Base-by-base conservation (phyloP, 2,329 filamentous ascomycete species). In the Seiridium unicorne region DNA sequence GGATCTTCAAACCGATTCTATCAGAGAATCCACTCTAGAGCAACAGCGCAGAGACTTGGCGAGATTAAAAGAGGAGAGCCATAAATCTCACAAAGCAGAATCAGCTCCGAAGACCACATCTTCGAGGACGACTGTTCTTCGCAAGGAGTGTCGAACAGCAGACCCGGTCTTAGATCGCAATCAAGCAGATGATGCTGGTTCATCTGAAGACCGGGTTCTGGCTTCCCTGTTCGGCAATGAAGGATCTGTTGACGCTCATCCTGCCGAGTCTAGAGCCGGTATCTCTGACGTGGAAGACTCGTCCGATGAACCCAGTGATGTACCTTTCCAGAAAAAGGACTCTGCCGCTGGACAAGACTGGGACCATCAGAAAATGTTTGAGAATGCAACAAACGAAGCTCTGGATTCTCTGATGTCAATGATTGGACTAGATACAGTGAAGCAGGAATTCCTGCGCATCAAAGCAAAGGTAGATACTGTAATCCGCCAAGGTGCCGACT, bases 361-460 rank as follows among this genome's bases (percentile, higher is more conserved):
- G 26, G 8, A 38, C 5, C 18, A 9, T 42, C 38, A 48, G 42
- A 46, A 57, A 42, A 38, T 34, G 26, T 44, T 2, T 47, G 26
- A 57, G 13, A 48, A 11, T 1, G 79, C 81, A 0, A 65, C 66
- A 1, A 90, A 85, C 62, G 66, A 72, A 0, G 76, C 81, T 0
- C 66, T 93, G 0, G 89, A 93, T 61, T 68, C 76, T 0, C 67
- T 93, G 7, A 92, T 93, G 86, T 72, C 70, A 0, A 87, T 93
- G 84, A 85, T 89, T 48, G 90, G 90, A 0, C 76, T 93, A 0
- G 89, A 92, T 64, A 74, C 81, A 0, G 87, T 93, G 46, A 93
- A 93, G 63, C 66, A 77, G 1, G 70, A 85, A 10, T 84, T 93
- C 32, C 72, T 93, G 0, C 66, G 68, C 0, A 85, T 90, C 68